Conservation (phyloP, 1,284 basidiomycete genomes). For the Coriolopsis trogii region DNA sequence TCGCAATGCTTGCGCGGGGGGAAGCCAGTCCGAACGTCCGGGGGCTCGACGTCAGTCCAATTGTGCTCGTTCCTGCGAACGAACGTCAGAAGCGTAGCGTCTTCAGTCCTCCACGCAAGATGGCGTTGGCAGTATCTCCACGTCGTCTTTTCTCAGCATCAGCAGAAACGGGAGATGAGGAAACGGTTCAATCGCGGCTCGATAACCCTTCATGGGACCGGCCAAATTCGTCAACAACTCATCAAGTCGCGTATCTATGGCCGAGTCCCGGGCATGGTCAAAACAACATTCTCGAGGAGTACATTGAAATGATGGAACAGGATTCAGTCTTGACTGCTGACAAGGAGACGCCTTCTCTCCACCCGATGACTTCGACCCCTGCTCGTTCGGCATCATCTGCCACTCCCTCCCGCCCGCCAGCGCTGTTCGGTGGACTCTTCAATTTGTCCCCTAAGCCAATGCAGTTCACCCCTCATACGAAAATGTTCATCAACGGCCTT, state of each 20-base stretch:
- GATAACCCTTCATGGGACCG: slow-evolving; percentile 10
- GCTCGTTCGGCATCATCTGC: too few relatives aligned
- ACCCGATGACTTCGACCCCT: too few relatives aligned
- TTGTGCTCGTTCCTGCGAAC: slow-evolving; percentile 34
- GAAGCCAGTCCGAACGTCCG: slow-evolving; percentile 45
- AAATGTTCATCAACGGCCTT: slow-evolving; percentile 15
- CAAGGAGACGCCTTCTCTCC: too few relatives aligned
- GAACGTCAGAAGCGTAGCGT: slow-evolving; percentile 34
- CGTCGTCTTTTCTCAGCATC: slow-evolving; percentile 33
- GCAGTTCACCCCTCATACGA: slow-evolving; percentile 7
- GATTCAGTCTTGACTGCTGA: too few relatives aligned
- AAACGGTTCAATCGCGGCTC: slow-evolving; percentile 9
- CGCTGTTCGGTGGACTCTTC: too few relatives aligned
- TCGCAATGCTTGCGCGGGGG: slow-evolving; percentile 56
- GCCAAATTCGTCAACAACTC: slow-evolving; percentile 18
- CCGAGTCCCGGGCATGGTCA: slow-evolving; percentile 4
- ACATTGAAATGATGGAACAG: too few relatives aligned
- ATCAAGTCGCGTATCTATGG: background rate
- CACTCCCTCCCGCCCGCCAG: too few relatives aligned
- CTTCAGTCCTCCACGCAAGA: slow-evolving; percentile 32
- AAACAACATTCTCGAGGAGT: background rate
- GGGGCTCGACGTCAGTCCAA: slow-evolving; percentile 37
- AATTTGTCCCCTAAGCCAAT: background rate
- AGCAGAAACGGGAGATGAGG: slow-evolving; percentile 12
- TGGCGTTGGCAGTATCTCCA: slow-evolving; percentile 29